Conservation (phyloP, 257 asterid genomes). For the Galeopsis tetrahit region DNA sequence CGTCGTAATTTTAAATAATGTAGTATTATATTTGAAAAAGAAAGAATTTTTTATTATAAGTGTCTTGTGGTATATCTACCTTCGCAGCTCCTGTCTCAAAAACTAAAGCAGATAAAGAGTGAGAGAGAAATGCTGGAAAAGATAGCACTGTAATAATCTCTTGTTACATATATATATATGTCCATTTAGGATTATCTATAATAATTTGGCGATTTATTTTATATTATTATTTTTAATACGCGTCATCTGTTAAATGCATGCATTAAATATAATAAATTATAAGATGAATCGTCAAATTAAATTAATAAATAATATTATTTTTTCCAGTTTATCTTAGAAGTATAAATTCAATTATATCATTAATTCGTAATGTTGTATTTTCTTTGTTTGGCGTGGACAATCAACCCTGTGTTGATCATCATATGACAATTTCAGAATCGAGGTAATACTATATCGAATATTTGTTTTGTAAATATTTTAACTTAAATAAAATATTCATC, state of each 20-base stretch:
- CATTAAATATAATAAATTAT: background rate
- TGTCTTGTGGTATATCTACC: background rate
- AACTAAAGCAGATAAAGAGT: slow-evolving; percentile 53
- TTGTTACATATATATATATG: background rate
- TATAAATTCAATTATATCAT: background rate
- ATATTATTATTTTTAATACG: background rate
- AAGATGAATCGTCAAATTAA: background rate
- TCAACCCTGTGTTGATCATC: slow-evolving; percentile 24
- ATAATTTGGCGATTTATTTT: background rate
- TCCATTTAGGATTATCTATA: background rate
- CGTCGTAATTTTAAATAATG: background rate
- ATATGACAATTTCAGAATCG: slow-evolving; percentile 48
- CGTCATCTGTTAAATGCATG: background rate
- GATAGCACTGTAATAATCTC: slow-evolving; percentile 49
- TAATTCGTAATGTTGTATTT: background rate
- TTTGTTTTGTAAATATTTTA: background rate
- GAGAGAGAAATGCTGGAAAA: slow-evolving; percentile 67
- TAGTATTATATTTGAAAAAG: background rate
- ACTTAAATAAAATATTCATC: background rate
- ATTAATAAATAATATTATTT: background rate
- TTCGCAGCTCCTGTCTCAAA: slow-evolving; percentile 50
- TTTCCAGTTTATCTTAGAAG: background rate
- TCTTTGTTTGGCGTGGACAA: slow-evolving; percentile 29
- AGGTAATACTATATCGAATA: slow-evolving; percentile 44
- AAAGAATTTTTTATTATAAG: background rate